A percentile compares a stretch with the other conserved stretches of the same genome.
Evolutionary conservation across 441 rosid species (phyloP).

Genomic region (Erodium trifolium): DNA sequence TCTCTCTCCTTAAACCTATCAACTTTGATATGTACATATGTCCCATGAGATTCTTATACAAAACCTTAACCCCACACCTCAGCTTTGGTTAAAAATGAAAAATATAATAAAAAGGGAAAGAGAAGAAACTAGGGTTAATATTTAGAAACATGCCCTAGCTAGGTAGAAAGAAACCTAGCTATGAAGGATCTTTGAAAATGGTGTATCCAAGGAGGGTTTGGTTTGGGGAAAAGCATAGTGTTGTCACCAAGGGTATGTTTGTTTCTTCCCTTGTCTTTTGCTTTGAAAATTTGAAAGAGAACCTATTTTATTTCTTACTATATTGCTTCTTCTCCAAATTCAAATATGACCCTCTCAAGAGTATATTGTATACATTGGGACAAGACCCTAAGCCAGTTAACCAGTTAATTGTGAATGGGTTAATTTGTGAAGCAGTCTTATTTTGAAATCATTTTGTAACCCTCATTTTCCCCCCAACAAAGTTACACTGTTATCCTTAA

Average conservation of each 20-base stretch:
- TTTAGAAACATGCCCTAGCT: not conserved
- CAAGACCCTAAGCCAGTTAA: no score
- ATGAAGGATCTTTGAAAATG: not conserved
- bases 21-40: no score
- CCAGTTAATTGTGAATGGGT: no score
- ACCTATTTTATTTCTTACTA: not conserved
- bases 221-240: slow-evolving; percentile 45
- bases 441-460: no score
- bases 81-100: not conserved
- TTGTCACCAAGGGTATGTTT: slow-evolving; percentile 57
- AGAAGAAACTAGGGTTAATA: no score
- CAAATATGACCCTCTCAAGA: not conserved
- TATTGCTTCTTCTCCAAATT: not conserved
- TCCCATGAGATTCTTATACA: no score
- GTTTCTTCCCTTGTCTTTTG: slow-evolving; percentile 39
- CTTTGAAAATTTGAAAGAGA: slow-evolving; percentile 15
- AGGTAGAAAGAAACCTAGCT: slow-evolving; percentile 11
- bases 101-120: no score
- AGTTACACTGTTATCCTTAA: no score
- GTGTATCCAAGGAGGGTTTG: not conserved
- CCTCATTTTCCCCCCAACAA: no score
- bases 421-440: no score
- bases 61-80: no score
- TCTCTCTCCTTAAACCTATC: slow-evolving; percentile 16
- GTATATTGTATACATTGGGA: not conserved